Evolutionary conservation across 495 filamentous ascomycete species (phyloP), one percentile per base, ranked within the genome.

Genomic region (Neurospora sp.): DNA sequence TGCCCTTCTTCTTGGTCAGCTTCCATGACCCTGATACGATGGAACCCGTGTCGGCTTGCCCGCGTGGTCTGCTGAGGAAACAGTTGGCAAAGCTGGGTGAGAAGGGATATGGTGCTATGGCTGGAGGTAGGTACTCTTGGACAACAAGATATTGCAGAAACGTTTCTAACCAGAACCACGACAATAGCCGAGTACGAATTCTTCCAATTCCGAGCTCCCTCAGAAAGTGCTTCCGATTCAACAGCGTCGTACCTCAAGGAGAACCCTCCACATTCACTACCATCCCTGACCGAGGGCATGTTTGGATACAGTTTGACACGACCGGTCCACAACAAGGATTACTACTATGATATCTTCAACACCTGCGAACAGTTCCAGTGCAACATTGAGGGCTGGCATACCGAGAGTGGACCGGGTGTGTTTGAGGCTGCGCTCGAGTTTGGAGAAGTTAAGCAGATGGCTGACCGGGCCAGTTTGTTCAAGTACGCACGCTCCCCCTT

Each of bases 231-330:
- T 16, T 80, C 84, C 35, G 86, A 90, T 72, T 88, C 91, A 0
- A 92, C 93, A 1, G 93, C 93, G 27, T 80, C 84, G 3, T 97
- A 91, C 79, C 87, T 97, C 3, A 86, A 87, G 74, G 82, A 91
- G 35, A 94, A 97, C 77, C 86, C 92, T 0, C 88, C 91, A 39
- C 86, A 91, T 40, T 78, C 88, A 1, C 87, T 97, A 8, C 93
- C 94, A 1, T 80, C 90, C 39, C 78, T 99, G 39, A 97, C 96
- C 23, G 93, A 98, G 80, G 96, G 96, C 73, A 99, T 99, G 96
- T 98, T 98, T 77, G 96, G 95, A 39, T 99, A 99, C 84, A 96
- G 93, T 76, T 84, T 99, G 77, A 97, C 94, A n/a, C 87, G 95
- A 14, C 93, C 96, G 0, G 88, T 94, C 27, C 93, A 97, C 77